Evolutionary conservation across 345 rosid genomes (phyloP).

Genomic region (Adansonia digitata): DNA sequence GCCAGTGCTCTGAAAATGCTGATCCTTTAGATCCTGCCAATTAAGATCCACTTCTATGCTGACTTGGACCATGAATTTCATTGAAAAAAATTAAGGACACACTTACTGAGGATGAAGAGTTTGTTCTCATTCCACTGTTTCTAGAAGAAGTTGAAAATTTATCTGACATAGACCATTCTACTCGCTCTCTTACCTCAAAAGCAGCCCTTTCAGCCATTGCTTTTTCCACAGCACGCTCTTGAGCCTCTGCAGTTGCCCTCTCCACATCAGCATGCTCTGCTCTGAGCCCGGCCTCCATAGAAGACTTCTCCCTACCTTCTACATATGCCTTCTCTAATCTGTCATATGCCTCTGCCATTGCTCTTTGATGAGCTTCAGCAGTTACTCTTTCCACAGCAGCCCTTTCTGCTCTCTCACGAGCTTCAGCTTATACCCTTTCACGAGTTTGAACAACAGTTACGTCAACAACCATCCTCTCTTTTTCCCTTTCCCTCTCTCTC

Average conservation of each 20-base stretch:
- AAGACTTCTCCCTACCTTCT: conserved; percentile 72
- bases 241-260: conserved; percentile 87
- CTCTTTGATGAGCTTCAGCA: conserved; percentile 54
- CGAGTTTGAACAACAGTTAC: conserved; percentile 45
- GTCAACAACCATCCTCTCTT: conserved; percentile 90
- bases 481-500: conserved; percentile 85
- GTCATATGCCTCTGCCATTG: conserved; percentile 80
- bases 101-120: conserved; percentile 43
- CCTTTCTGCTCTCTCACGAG: conserved; percentile 51
- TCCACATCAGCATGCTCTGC: conserved; percentile 89
- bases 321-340: conserved; percentile 91
- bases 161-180: conserved; percentile 58
- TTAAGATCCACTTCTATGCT: conserved; percentile 7
- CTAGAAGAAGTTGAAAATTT: conserved; percentile 50
- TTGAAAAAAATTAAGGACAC: conserved; percentile 1
- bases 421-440: conserved; percentile 41
- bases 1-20: conserved; percentile 39
- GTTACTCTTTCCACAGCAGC: conserved; percentile 52
- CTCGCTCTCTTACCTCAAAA: conserved; percentile 57
- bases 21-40: conserved; percentile 46
- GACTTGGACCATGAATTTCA: neutral
- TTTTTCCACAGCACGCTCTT: conserved; percentile 67
- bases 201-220: conserved; percentile 60
- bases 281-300: conserved; percentile 58
- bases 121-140: conserved; percentile 41